phyloP scores from a whole-genome alignment of 768 basidiomycete genomes.

The Panus rudis region DNA sequence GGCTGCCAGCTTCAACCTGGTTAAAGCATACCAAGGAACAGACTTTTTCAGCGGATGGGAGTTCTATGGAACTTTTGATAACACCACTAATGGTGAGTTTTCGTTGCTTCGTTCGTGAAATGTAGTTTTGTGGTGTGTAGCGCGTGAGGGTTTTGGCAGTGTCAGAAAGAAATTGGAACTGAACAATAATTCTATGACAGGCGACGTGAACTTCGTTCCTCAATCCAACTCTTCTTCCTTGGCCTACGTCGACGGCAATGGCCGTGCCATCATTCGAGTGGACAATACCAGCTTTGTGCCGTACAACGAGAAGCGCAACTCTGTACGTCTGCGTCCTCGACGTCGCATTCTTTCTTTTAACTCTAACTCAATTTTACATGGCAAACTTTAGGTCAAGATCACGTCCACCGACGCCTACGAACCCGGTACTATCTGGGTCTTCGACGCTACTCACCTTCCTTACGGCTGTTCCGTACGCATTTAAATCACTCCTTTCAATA shows the following conservation, averaged over 20 bases:
- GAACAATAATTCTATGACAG: constrained; percentile 24
- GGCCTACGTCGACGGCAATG: constrained; percentile 52
- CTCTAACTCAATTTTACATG: neutral
- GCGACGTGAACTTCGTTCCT: constrained; percentile 56
- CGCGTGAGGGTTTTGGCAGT: no score
- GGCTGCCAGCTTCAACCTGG: constrained; percentile 24
- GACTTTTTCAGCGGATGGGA: constrained; percentile 40
- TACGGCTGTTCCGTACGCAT: constrained; percentile 47
- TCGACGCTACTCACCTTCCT: constrained; percentile 41
- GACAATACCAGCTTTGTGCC: constrained; percentile 59
- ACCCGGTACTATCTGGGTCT: constrained; percentile 37
- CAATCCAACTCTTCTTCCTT: constrained; percentile 41
- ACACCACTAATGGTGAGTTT: constrained; percentile 27
- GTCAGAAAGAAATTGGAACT: constrained; percentile 29
- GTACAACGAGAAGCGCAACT: constrained; percentile 49
- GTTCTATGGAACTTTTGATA: constrained; percentile 33
- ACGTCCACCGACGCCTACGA: constrained; percentile 34
- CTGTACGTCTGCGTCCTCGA: constrained; percentile 36
- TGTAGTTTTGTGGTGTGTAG: constrained; percentile 45
- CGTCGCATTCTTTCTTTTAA: constrained; percentile 9
- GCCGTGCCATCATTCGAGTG: constrained; percentile 66
- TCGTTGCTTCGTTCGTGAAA: neutral
- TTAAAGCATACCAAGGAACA: constrained; percentile 30
- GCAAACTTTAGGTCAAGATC: constrained; percentile 34
- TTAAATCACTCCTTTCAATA: neutral